Evolutionary conservation across 2,329 filamentous ascomycete species (phyloP), one percentile per base, ranked within the genome.

Genomic region (Apiospora marii): DNA sequence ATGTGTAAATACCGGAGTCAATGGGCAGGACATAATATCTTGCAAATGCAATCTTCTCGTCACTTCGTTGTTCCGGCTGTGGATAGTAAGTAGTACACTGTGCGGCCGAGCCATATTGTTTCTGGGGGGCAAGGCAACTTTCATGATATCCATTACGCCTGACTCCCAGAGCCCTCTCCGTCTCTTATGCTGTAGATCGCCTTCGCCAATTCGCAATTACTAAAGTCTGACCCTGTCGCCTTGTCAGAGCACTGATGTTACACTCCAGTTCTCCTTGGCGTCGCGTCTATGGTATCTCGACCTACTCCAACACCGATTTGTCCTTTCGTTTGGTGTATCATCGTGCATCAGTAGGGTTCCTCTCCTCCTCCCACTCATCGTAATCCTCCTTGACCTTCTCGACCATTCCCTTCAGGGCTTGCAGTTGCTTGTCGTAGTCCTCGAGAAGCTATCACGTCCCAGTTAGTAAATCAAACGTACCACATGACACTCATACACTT

Each of bases 401-500:
- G 19, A 92, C 85, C 80, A 94, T 92, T 80, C 91, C 92, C 82
- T 91, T 93, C 74, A 97, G 85, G 80, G 95, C 92, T 79, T 89
- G 86, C 46, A 96, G 86, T 84, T 96, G 93, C 80, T 92, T 93
- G 81, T 95, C 92, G 81, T 95, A 96, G 79, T 95, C 93, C 78
- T 93, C 92, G 77, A 96, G 83, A 67, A 96, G 92, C 92, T 94
- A 74, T 37, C 37, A 10, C 37, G 43, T 41, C 67, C 46, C 19
- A 4, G 75, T 80, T 70, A 78, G 74, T 73, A 73, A 43, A 10
- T 37, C 12, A n/a, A n/a, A 67, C 61, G 13, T 5, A 24, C 48
- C 51, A 67, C 44, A 67, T 37, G 4, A 24, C 34, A n/a, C 30
- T 16, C 67, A 27, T 1, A 22, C 5, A n/a, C 6, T 41, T 41